These are phyloP conservation scores for Coemansia sp. DNA, from an alignment of 192 early-diverging fungal genomes.

Conservation along the genomic window DNA sequence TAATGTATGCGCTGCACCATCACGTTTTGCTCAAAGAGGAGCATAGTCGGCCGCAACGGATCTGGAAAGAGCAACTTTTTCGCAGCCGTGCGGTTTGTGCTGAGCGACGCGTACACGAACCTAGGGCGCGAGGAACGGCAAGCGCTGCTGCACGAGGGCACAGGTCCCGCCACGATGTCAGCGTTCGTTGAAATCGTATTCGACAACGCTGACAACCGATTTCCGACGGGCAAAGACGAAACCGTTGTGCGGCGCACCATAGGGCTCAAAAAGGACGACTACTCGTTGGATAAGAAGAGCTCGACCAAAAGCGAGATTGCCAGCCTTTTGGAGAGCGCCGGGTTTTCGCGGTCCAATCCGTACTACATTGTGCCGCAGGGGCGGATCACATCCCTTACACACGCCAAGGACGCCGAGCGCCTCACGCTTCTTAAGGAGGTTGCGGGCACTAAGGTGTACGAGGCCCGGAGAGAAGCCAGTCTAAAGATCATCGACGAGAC, in stretches of 20 bases:
- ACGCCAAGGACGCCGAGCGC: slow-evolving; percentile 90
- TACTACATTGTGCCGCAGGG: slow-evolving; percentile 99
- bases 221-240: slow-evolving; percentile 92
- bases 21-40: slow-evolving; percentile 7
- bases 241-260: slow-evolving; percentile 90
- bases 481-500: slow-evolving; percentile 92
- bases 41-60: slow-evolving; percentile 88
- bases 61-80: slow-evolving; percentile 99
- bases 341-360: slow-evolving; percentile 95
- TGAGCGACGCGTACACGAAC: slow-evolving; percentile 93
- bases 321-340: slow-evolving; percentile 92
- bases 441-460: slow-evolving; percentile 96
- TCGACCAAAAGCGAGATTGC: slow-evolving; percentile 90
- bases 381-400: slow-evolving; percentile 84
- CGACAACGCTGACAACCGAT: slow-evolving; percentile 94
- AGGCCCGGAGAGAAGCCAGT: slow-evolving; percentile 85
- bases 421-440: slow-evolving; percentile 93
- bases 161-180: slow-evolving; percentile 88
- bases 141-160: slow-evolving; percentile 89
- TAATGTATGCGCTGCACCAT: slow-evolving; percentile 2
- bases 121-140: slow-evolving; percentile 93
- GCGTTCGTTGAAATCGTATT: slow-evolving; percentile 96
- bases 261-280: slow-evolving; percentile 97
- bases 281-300: slow-evolving; percentile 92
- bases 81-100: slow-evolving; percentile 87